A percentile compares a stretch with the other conserved stretches of the same genome.
These are phyloP conservation scores for Botryotinia convoluta DNA, from an alignment of 2,329 filamentous ascomycete genomes.

Conservation along the genomic window DNA sequence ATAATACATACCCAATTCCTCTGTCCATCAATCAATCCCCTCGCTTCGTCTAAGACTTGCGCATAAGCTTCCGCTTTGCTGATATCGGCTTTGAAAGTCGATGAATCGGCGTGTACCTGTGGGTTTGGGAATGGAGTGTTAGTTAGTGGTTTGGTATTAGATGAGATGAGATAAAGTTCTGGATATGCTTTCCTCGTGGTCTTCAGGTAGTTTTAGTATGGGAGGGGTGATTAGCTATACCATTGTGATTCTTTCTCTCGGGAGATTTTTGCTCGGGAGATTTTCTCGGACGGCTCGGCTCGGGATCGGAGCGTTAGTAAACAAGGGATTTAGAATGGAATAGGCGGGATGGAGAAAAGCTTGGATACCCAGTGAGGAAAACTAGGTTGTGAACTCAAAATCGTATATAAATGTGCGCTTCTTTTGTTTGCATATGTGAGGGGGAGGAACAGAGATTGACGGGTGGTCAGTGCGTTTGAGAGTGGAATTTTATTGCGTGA, in stretches of 20 bases:
- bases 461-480: not conserved
- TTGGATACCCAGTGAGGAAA: not conserved
- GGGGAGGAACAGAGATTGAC: not conserved
- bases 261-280: too few relatives aligned
- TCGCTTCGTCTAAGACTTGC: constrained; percentile 69
- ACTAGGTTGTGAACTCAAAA: not conserved
- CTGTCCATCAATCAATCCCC: constrained; percentile 68
- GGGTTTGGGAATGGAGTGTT: not conserved
- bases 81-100: constrained; percentile 65
- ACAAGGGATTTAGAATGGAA: not conserved
- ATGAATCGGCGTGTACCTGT: constrained; percentile 67
- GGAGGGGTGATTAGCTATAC: not conserved
- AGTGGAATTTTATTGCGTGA: not conserved
- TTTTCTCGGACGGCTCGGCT: not conserved
- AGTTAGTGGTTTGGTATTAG: not conserved
- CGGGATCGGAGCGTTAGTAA: not conserved
- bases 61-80: constrained; percentile 71
- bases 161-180: not conserved
- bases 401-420: not conserved
- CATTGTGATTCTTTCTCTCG: not conserved
- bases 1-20: constrained; percentile 66
- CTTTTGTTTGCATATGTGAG: not conserved
- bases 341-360: not conserved
- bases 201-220: too few relatives aligned
- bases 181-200: not conserved